Evolutionary conservation across 1,284 basidiomycete species (phyloP).

Genomic region (Ustilago crameri): DNA sequence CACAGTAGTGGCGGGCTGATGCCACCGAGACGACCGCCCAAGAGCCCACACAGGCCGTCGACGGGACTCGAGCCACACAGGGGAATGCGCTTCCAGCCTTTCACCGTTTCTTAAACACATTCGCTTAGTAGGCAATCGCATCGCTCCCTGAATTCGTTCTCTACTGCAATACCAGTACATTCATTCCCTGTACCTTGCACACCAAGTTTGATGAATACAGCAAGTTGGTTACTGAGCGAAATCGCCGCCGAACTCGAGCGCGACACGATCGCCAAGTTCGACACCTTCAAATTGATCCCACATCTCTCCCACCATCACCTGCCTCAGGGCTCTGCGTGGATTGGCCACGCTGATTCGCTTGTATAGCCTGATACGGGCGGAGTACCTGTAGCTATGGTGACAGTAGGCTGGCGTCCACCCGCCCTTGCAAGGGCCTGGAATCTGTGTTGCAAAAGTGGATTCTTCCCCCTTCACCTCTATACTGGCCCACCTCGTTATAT

Average conservation of each 20-base stretch:
- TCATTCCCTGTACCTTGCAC: too few relatives aligned
- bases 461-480: conserved; percentile 17
- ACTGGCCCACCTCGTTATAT: conserved; percentile 18
- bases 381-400: conserved; percentile 41
- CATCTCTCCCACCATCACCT: background rate
- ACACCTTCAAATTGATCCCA: conserved; percentile 16
- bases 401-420: conserved; percentile 39
- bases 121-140: background rate
- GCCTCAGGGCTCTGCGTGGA: too few relatives aligned
- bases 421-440: conserved; percentile 28
- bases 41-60: conserved; percentile 20
- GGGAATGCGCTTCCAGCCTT: conserved; percentile 3
- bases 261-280: conserved; percentile 28
- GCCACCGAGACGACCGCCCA: conserved; percentile 19
- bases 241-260: conserved; percentile 42
- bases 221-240: conserved; percentile 32
- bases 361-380: conserved; percentile 14
- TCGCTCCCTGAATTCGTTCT: too few relatives aligned
- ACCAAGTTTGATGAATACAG: too few relatives aligned
- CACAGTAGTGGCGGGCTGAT: conserved; percentile 2
- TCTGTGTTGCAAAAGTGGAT: conserved; percentile 28
- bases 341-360: conserved; percentile 1
- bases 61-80: conserved; percentile 2
- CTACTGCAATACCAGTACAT: too few relatives aligned
- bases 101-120: background rate